Evolutionary conservation across 2,329 filamentous ascomycete genomes (phyloP).

Genomic region (Tetracladium maxilliforme): DNA sequence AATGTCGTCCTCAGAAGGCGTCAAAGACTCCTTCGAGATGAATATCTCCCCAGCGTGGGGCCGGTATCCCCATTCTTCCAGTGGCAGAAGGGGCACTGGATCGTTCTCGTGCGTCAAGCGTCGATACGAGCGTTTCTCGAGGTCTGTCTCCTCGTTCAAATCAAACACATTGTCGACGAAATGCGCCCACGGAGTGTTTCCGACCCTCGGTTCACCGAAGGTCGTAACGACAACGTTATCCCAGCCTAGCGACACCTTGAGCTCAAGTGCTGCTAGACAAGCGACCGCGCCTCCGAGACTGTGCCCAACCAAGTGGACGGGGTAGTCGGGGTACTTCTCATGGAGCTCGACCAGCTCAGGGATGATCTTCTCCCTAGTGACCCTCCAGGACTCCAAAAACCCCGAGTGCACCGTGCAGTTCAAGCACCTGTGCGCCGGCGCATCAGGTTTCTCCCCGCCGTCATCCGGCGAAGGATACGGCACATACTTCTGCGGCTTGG

Average conservation of each 20-base stretch:
- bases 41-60: conserved; percentile 81
- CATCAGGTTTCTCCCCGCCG: no score
- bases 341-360: conserved; percentile 46
- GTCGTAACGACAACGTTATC: conserved; percentile 68
- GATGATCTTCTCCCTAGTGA: conserved; percentile 56
- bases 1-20: conserved; percentile 57
- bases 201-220: conserved; percentile 72
- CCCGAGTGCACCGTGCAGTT: conserved; percentile 91
- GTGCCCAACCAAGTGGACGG: conserved; percentile 72
- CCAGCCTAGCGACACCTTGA: conserved; percentile 61
- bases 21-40: conserved; percentile 57
- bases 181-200: conserved; percentile 37
- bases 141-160: neutral
- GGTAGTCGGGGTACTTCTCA: conserved; percentile 51
- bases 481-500: conserved; percentile 76
- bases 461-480: no score
- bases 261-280: conserved; percentile 70
- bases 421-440: conserved; percentile 36
- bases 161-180: conserved; percentile 39
- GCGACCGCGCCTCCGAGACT: conserved; percentile 88
- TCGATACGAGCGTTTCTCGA: no score
- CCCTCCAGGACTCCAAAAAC: conserved; percentile 74
- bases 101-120: conserved; percentile 78
- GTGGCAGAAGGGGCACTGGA: conserved; percentile 75
- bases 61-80: conserved; percentile 75